Base-by-base conservation (phyloP, 2,329 filamentous ascomycete genomes). In the Harringtonia aguacate region DNA sequence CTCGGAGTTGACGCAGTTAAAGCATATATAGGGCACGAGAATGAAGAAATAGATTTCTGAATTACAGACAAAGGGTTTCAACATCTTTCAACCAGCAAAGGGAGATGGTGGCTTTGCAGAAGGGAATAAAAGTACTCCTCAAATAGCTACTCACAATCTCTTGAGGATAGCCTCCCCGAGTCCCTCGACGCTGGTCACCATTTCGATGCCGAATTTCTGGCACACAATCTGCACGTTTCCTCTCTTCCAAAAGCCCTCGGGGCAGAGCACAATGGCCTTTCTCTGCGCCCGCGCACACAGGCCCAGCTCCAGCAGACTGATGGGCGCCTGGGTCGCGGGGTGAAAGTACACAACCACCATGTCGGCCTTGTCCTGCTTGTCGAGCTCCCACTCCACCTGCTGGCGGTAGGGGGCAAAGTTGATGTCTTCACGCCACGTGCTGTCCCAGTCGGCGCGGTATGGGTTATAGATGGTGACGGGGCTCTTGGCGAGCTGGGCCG, bases 141-240 rank as follows among this genome's bases (percentile, higher is more conserved):
- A n/a, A n/a, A n/a, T n/a, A n/a, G n/a, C n/a, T n/a, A n/a, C n/a
- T n/a, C n/a, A n/a, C n/a, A n/a, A n/a, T n/a, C n/a, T n/a, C n/a
- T n/a, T n/a, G n/a, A n/a, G n/a, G n/a, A 38, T 38, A 21, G 37
- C 35, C 12, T 36, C 35, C n/a, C 24, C 36, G 39, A 79, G 51
- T 7, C 64, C 63, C 8, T 60, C 60, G 29, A 70, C 59, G 3
- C 52, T 63, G 14, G 64, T 59, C 30, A 72, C 57, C 43, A 71
- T 56, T 37, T 64, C 59, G 8, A 78, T 55, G 0, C 57, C 62
- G 47, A 69, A 71, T 43, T 62, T 63, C 46, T 61, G 55, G 47
- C 76, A 80, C 10, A 79, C 67, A n/a, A 77, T 61, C 50, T 75
- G 62, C 31, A 83, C 73, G 48, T 83, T 80, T 0, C 75, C 77